These are phyloP conservation scores for Gnomoniopsis smithogilvyi DNA, from an alignment of 2,329 filamentous ascomycete genomes.

Conservation along the genomic window DNA sequence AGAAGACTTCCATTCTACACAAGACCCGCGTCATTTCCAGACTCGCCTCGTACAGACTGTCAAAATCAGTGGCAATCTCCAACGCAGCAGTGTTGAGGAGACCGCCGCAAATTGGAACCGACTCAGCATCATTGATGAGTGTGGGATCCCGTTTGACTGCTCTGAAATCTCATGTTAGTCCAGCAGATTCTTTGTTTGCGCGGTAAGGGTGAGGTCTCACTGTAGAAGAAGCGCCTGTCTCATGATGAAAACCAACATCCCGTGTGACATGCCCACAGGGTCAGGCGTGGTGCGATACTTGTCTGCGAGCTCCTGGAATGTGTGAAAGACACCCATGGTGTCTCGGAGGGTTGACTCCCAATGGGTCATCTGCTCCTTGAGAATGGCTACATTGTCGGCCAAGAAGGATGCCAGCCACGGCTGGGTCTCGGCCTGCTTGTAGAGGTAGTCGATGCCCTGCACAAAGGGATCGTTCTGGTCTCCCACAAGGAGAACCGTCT, in stretches of 20 bases:
- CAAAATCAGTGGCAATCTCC: slow-evolving; percentile 6
- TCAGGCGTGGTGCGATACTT: slow-evolving; percentile 11
- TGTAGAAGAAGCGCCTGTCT: slow-evolving; percentile 10
- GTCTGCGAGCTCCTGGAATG: slow-evolving; percentile 12
- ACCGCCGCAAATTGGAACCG: slow-evolving; percentile 10
- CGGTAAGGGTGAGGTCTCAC: neutral
- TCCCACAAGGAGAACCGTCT: slow-evolving; percentile 13
- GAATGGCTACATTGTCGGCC: slow-evolving; percentile 11
- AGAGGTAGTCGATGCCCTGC: slow-evolving; percentile 13
- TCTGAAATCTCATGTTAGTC: neutral
- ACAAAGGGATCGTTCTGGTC: slow-evolving; percentile 13
- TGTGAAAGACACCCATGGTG: slow-evolving; percentile 13
- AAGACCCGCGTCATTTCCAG: slow-evolving; percentile 11
- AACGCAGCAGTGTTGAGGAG: slow-evolving; percentile 12
- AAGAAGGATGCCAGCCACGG: slow-evolving; percentile 11
- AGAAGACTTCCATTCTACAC: slow-evolving; percentile 12
- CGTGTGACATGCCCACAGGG: slow-evolving; percentile 11
- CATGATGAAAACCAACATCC: slow-evolving; percentile 13
- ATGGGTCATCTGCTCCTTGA: slow-evolving; percentile 15
- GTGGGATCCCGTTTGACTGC: slow-evolving; percentile 6
- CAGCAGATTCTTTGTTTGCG: too few relatives aligned
- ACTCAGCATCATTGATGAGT: slow-evolving; percentile 7
- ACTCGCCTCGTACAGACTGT: slow-evolving; percentile 13
- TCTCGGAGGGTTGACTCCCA: slow-evolving; percentile 10
- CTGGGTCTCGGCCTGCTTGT: slow-evolving; percentile 13